These are phyloP conservation scores for Hirsutella thompsonii DNA, from an alignment of 2,329 filamentous ascomycete species.

Conservation along the genomic window DNA sequence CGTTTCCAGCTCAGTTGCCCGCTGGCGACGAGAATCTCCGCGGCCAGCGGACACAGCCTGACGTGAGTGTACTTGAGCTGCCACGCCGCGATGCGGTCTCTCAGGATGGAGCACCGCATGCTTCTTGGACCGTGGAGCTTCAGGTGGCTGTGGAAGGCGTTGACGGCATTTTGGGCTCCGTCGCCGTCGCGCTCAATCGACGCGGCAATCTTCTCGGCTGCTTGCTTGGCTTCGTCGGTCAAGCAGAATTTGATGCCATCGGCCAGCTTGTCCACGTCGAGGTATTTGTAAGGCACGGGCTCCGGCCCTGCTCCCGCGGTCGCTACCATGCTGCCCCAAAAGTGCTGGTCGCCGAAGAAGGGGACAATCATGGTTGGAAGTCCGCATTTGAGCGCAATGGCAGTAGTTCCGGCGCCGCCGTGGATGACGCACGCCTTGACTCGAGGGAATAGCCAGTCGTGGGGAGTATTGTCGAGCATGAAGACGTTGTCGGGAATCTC, in stretches of 20 bases:
- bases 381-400: slow-evolving; percentile 58
- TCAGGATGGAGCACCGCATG: slow-evolving; percentile 54
- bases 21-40: slow-evolving; percentile 48
- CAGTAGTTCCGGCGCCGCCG: slow-evolving; percentile 67
- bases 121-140: slow-evolving; percentile 34
- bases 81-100: slow-evolving; percentile 54
- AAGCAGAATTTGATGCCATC: slow-evolving; percentile 60
- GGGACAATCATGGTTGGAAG: slow-evolving; percentile 65
- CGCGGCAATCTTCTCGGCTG: slow-evolving; percentile 45
- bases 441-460: slow-evolving; percentile 64
- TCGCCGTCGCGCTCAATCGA: slow-evolving; percentile 52
- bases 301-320: slow-evolving; percentile 51
- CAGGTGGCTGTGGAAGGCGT: slow-evolving; percentile 50
- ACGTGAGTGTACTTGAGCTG: slow-evolving; percentile 46
- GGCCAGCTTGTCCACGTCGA: slow-evolving; percentile 50
- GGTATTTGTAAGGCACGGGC: slow-evolving; percentile 54
- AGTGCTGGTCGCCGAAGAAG: slow-evolving; percentile 70
- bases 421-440: slow-evolving; percentile 59
- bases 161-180: slow-evolving; percentile 56
- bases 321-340: slow-evolving; percentile 62
- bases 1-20: slow-evolving; percentile 51
- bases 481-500: slow-evolving; percentile 50
- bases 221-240: slow-evolving; percentile 43
- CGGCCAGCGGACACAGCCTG: slow-evolving; percentile 49
- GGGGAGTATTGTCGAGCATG: slow-evolving; percentile 61